A percentile compares a stretch with the other conserved stretches of the same genome.
phyloP scores from a whole-genome alignment of 2,329 filamentous ascomycete genomes.

The Aciculosporium take region DNA sequence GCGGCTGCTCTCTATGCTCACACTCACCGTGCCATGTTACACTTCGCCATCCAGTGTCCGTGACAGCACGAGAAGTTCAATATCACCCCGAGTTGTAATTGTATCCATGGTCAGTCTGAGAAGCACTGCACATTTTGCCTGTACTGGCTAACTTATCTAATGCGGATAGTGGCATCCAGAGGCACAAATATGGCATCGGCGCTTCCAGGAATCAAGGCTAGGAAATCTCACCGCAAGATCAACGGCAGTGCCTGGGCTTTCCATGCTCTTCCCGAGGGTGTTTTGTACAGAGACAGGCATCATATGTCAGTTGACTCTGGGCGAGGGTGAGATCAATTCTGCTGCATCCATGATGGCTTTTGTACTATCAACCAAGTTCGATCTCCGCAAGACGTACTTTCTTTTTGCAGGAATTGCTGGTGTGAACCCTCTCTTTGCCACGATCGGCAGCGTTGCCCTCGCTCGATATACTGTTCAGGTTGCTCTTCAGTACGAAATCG shows the following conservation, averaged over 20 bases:
- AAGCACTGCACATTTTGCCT: conserved; percentile 4
- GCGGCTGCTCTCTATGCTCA: conserved; percentile 1
- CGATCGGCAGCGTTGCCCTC: conserved; percentile 52
- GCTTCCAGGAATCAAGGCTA: conserved; percentile 28
- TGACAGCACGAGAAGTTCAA: background rate
- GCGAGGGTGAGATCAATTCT: conserved; percentile 62
- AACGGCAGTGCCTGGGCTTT: conserved; percentile 46
- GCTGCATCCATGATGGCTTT: conserved; percentile 51
- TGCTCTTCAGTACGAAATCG: conserved; percentile 62
- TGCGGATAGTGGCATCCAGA: conserved; percentile 44
- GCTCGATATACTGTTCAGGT: conserved; percentile 59
- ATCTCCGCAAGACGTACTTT: conserved; percentile 56
- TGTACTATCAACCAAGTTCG: conserved; percentile 45
- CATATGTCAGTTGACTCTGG: conserved; percentile 55
- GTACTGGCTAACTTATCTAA: background rate
- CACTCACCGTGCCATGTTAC: background rate
- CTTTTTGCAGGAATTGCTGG: conserved; percentile 59
- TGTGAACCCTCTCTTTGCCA: conserved; percentile 54
- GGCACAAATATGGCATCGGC: conserved; percentile 45
- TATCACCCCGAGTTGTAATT: conserved; percentile 20
- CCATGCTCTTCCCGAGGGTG: conserved; percentile 48
- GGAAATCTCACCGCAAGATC: conserved; percentile 43
- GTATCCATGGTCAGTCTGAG: conserved; percentile 41
- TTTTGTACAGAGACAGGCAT: conserved; percentile 47
- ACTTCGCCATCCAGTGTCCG: background rate